These are phyloP conservation scores for Porpolomopsis calyptriformis DNA, from an alignment of 768 basidiomycete species.

Conservation along the genomic window DNA sequence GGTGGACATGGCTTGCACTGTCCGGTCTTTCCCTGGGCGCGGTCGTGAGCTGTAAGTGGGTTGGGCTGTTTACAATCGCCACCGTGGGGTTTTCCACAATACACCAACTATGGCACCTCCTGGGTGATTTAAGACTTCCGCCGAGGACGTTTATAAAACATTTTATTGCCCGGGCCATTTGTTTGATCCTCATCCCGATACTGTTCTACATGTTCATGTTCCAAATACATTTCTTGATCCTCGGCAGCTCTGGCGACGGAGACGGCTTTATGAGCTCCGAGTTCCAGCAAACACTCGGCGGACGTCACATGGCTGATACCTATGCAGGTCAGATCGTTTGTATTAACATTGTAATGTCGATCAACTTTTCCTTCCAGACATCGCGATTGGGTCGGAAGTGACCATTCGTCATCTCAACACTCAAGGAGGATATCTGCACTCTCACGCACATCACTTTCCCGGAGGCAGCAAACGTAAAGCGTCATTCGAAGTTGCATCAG, in stretches of 20 bases:
- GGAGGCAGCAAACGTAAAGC: slow-evolving; percentile 77
- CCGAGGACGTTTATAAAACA: slow-evolving; percentile 71
- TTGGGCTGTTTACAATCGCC: slow-evolving; percentile 94
- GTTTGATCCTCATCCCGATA: slow-evolving; percentile 76
- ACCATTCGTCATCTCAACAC: slow-evolving; percentile 89
- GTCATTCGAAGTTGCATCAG: slow-evolving; percentile 4
- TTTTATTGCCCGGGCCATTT: slow-evolving; percentile 81
- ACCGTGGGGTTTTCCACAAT: slow-evolving; percentile 82
- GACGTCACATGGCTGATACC: slow-evolving; percentile 87
- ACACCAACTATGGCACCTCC: slow-evolving; percentile 76
- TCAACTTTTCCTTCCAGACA: slow-evolving; percentile 36
- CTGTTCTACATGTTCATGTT: slow-evolving; percentile 97
- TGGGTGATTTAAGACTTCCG: slow-evolving; percentile 77
- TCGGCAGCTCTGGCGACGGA: slow-evolving; percentile 87
- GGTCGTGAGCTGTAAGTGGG: slow-evolving; percentile 94
- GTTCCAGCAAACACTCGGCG: slow-evolving; percentile 91
- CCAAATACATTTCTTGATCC: slow-evolving; percentile 83
- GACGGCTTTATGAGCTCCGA: slow-evolving; percentile 99
- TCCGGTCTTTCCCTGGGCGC: slow-evolving; percentile 88
- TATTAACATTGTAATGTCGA: not conserved
- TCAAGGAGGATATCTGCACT: slow-evolving; percentile 98
- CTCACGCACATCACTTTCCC: slow-evolving; percentile 85
- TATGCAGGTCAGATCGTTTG: slow-evolving; percentile 56
- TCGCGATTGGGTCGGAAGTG: slow-evolving; percentile 74
- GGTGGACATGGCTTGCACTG: slow-evolving; percentile 90